Evolutionary conservation across 208 protist species (phyloP), one percentile per base, ranked within the genome.

Genomic region (Leishmania turanica): DNA sequence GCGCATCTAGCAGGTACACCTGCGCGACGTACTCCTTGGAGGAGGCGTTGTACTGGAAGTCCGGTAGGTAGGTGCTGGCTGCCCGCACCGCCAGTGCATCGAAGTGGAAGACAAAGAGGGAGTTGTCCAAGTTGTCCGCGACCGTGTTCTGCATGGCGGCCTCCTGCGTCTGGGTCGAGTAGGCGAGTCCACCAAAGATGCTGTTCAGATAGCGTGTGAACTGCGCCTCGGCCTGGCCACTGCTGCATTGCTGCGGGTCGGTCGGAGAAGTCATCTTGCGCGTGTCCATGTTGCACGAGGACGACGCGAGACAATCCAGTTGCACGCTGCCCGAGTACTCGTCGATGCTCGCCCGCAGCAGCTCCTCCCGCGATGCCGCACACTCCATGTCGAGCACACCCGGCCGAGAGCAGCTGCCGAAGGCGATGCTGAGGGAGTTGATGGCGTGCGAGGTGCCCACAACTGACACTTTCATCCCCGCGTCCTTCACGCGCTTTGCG

Each of bases 331-430:
- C 73, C 34, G 65, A 82, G 75, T 83, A 77, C 73, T 75, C 77
- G 49, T 87, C 80, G 15, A 79, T 69, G 56, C 54, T 77, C 53
- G 24, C n/a, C 42, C 58, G 66, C 64, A 80, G 53, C 45, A 80
- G 65, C 51, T 84, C 86, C 1, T 54, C 75, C 72, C 83, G 64
- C 51, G 79, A 66, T 4, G 78, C 31, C 53, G 79, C 86, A 64
- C 93, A 96, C 85, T 96, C 91, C 85, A 92, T 87, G 81, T 96
- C 93, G 70, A 95, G 85, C 79, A 96, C 86, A 37, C 93, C 93
- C 3, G 86, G 87, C 47, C 80, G 54, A 34, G 80, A 84, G 82
- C 91, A 94, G 81, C 87, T 56, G 56, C 89, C 89, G 3, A 82
- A 84, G 17, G 56, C 70, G 11, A 66, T 24, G 82, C 77, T 73